Percentiles rank a stretch among this genome's conserved stretches.
These are phyloP conservation scores for Pythium chondricola DNA, from an alignment of 352 stramenopile genomes.

Conservation along the genomic window DNA sequence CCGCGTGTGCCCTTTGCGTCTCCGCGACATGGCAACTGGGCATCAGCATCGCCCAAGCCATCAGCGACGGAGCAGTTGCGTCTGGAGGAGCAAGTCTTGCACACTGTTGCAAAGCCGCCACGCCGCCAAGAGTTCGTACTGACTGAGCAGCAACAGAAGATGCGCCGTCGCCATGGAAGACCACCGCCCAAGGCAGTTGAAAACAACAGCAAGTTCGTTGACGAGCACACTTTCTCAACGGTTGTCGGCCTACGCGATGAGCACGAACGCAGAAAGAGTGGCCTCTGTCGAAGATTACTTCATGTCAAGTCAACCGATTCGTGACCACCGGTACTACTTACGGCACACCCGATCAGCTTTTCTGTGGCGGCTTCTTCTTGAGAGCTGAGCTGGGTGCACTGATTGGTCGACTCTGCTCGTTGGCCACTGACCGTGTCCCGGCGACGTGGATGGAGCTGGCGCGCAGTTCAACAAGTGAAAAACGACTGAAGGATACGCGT, in stretches of 20 bases:
- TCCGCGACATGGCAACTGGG: too few species aligned
- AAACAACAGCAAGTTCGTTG: conserved; percentile 26
- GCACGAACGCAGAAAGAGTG: conserved; percentile 31
- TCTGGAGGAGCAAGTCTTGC: conserved; percentile 23
- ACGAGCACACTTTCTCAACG: conserved; percentile 27
- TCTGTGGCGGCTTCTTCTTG: conserved; percentile 35
- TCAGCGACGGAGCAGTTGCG: conserved; percentile 21
- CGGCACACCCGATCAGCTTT: neutral
- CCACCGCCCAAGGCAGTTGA: conserved; percentile 30
- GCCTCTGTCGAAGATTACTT: conserved; percentile 33
- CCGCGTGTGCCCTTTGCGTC: neutral
- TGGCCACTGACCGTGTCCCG: conserved; percentile 14
- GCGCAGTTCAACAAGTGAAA: too few species aligned
- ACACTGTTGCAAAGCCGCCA: conserved; percentile 14
- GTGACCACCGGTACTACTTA: neutral
- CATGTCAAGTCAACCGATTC: conserved; percentile 19
- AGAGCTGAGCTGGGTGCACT: conserved; percentile 37
- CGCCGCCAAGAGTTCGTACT: neutral
- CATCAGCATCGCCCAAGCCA: neutral
- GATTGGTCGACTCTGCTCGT: conserved; percentile 27
- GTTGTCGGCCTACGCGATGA: conserved; percentile 19
- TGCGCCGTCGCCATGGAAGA: conserved; percentile 28
- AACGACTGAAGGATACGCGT: too few species aligned
- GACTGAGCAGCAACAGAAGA: conserved; percentile 18
- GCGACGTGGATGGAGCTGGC: conserved; percentile 35